Base-by-base conservation (phyloP, 108 stramenopile genomes). In the Aurantiochytrium sp. region DNA sequence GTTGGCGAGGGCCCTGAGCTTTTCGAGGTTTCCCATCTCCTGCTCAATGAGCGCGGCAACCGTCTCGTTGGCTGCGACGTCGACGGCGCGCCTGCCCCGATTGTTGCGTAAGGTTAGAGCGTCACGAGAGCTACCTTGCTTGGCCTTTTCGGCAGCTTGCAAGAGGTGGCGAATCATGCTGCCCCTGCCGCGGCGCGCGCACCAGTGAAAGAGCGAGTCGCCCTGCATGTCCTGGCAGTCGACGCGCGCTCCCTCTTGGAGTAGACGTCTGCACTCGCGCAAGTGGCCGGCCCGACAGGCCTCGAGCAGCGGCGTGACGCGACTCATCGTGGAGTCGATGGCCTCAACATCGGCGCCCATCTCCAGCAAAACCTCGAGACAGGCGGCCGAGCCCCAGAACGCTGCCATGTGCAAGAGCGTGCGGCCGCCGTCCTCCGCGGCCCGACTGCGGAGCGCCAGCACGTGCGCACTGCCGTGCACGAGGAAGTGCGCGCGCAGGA, bases 141-240 rank as follows among this genome's bases (percentile, higher is more conserved):
- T 41, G 21, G 24, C 73, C 45, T 81, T 81, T 48, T 81, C 73
- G 17, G 73, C 39, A 22, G 30, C n/a, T 0, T 24, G 73, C 6
- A 81, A 24, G 6, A 81, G 73, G 24, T 81, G 39, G 8, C 27
- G 42, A 48, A 81, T 81, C 45, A 48, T 81, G 45, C 73, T 81
- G 73, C 73, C 73, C 17, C 45, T 22, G 42, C 73, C 73, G 21
- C 30, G 21, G 27, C 73, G 73, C 15, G 73, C 73, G 30, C 73
- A 81, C 73, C 73, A 81, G 73, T 81, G 73, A 81, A 81, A 81
- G 24, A 81, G 50, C 8, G 73, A 27, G 45, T 81, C 73, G 6
- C 73, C 73, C 6, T 81, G 73, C 39, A 48, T 48, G 45, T 81
- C 73, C 73, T 81, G 73, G 30, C 42, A 41, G 45, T 41, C 73